Conservation (phyloP, 2,329 filamentous ascomycete species). For the Cladosporium cucumerinum region DNA sequence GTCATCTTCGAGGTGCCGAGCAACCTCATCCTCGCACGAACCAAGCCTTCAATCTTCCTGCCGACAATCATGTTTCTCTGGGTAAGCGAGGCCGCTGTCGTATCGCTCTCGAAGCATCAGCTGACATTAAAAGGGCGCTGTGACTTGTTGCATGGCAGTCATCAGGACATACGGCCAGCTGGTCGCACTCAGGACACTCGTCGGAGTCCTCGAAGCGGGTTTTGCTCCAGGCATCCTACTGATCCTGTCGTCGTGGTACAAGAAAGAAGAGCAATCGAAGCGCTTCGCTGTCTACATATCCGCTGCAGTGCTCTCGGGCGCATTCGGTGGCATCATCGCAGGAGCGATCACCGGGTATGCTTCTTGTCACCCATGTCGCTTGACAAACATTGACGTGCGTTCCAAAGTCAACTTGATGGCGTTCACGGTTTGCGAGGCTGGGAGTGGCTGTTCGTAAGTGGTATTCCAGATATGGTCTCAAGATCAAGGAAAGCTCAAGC, state of each 20-base stretch:
- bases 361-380: background rate
- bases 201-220: slow-evolving; percentile 55
- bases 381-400: background rate
- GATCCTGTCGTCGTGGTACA: slow-evolving; percentile 59
- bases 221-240: slow-evolving; percentile 56
- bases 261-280: slow-evolving; percentile 55
- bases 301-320: slow-evolving; percentile 55
- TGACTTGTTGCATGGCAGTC: slow-evolving; percentile 48
- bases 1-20: slow-evolving; percentile 54
- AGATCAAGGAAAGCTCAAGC: background rate
- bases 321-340: slow-evolving; percentile 46
- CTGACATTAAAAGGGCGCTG: background rate
- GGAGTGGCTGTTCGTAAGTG: slow-evolving; percentile 42
- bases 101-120: background rate
- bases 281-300: slow-evolving; percentile 58
- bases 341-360: slow-evolving; percentile 32
- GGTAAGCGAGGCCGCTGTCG: slow-evolving; percentile 30
- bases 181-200: slow-evolving; percentile 52
- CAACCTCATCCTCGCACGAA: slow-evolving; percentile 52
- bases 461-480: background rate
- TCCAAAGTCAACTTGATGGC: slow-evolving; percentile 34
- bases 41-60: slow-evolving; percentile 50
- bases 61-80: slow-evolving; percentile 54
- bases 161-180: slow-evolving; percentile 49
- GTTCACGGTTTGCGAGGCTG: slow-evolving; percentile 41